Percentiles rank a stretch among this genome's conserved stretches.
Conservation (phyloP, 2,329 filamentous ascomycete genomes). For the Pseudohalonectria lignicola region DNA sequence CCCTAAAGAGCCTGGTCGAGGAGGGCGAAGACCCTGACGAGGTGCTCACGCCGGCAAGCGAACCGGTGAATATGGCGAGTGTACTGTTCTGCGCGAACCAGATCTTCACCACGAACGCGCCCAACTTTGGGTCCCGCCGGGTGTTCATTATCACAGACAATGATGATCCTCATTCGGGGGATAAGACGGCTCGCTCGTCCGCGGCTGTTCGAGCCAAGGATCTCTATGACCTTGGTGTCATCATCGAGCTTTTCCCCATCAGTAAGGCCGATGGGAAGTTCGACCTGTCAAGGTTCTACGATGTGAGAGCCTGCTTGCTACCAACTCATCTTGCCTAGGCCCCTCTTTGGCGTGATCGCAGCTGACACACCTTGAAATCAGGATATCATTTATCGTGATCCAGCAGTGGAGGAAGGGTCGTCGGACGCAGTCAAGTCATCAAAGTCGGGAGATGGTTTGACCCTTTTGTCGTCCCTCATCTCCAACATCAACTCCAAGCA, state of each 20-base stretch:
- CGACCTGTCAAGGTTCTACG: conserved; percentile 79
- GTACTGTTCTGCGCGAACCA: conserved; percentile 93
- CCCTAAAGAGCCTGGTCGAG: conserved; percentile 63
- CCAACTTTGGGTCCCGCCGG: conserved; percentile 85
- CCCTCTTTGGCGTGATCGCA: background rate
- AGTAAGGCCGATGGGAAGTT: conserved; percentile 61
- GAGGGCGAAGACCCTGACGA: conserved; percentile 62
- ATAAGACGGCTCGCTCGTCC: conserved; percentile 62
- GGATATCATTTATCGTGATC: conserved; percentile 84
- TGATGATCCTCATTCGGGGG: conserved; percentile 67
- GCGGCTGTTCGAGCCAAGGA: conserved; percentile 87
- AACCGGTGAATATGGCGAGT: conserved; percentile 72
- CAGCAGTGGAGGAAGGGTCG: conserved; percentile 57
- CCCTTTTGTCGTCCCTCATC: conserved; percentile 63
- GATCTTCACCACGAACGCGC: conserved; percentile 87
- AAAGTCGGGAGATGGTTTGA: conserved; percentile 48
- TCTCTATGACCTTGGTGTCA: conserved; percentile 83
- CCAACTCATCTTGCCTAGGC: background rate
- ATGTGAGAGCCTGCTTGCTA: conserved; percentile 40
- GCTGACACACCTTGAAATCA: conserved; percentile 18
- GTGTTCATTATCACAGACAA: conserved; percentile 96
- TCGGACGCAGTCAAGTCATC: conserved; percentile 48
- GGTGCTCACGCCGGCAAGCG: conserved; percentile 57
- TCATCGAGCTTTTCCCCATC: conserved; percentile 89
- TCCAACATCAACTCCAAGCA: conserved; percentile 90